A percentile compares a stretch with the other conserved stretches of the same genome.
Conservation (phyloP, 331 rosid species). For the Saraca asoca region DNA sequence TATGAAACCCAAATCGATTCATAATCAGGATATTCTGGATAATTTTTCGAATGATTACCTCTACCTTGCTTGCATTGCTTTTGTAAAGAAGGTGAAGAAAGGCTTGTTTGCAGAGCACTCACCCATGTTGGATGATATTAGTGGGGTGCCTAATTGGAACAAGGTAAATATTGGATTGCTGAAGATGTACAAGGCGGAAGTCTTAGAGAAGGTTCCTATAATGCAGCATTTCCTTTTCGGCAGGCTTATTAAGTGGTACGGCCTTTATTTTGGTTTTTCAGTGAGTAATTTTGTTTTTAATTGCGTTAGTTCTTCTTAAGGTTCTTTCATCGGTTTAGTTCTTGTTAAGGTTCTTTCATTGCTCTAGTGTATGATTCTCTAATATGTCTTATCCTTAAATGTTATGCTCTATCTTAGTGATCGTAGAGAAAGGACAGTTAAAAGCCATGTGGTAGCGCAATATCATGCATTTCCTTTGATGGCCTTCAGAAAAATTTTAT, state of each 20-base stretch:
- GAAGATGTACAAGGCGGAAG: slow-evolving; percentile 97
- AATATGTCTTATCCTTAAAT: no score
- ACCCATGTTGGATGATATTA: slow-evolving; percentile 90
- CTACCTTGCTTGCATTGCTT: slow-evolving; percentile 66
- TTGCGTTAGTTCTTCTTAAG: no score
- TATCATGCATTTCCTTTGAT: no score
- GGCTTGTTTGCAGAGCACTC: slow-evolving; percentile 97
- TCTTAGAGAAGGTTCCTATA: slow-evolving; percentile 94
- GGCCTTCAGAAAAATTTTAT: no score
- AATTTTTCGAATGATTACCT: slow-evolving; percentile 75
- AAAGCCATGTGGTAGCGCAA: no score
- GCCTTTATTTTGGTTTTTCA: background rate
- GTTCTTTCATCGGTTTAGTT: no score
- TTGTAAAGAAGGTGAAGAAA: slow-evolving; percentile 90
- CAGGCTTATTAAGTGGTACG: slow-evolving; percentile 66
- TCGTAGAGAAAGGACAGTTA: no score
- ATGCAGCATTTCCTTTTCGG: slow-evolving; percentile 99
- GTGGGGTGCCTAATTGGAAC: slow-evolving; percentile 94
- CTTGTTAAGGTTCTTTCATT: no score
- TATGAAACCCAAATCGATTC: slow-evolving; percentile 96
- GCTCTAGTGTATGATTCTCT: no score
- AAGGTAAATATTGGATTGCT: slow-evolving; percentile 90
- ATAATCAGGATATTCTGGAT: slow-evolving; percentile 81
- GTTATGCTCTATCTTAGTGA: no score
- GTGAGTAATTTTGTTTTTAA: no score